Base-by-base conservation (phyloP, 768 basidiomycete genomes). In the Russula foetens region DNA sequence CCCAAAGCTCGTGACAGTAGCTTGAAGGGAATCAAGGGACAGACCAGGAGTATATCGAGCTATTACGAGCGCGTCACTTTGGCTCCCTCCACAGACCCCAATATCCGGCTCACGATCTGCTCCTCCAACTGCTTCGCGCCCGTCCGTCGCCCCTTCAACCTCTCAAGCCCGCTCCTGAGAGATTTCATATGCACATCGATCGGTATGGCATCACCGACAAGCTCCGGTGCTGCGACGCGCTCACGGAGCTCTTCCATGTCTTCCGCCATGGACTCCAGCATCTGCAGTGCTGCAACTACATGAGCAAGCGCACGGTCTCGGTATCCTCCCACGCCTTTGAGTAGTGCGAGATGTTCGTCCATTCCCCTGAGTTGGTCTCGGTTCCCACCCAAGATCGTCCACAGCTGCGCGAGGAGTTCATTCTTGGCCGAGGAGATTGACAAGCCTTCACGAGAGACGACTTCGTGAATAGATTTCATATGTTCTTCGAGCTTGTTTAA, bases 211-310 rank as follows among this genome's bases (percentile, higher is more conserved):
- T 80, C 71, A 4, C 81, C 83, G 11, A 81, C 69, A 5, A 91
- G 71, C 51, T 83, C 82, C 1, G 90, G 88, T 31, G 82, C 79
- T 6, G 86, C 80, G 1, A 88, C 86, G 19, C 85, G 76, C 68
- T 88, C 85, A 62, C 89, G 76, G 60, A 92, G 72, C 47, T 88
- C 87, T 68, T 88, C 87, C 76, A 91, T 83, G 63, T 90, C 88
- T 39, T 81, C 83, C 64, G 81, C 81, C 83, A 90, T 81, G 41
- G 75, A 74, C 29, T 81, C 72, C 62, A 92, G 72, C 11, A 82
- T 77, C 53, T 84, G 82, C 66, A 88, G 67, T 15, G 86, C 81
- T 0, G 81, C 81, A 31, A 77, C 78, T 21, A 92, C 86, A 62
- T 87, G 88, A 11, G 75, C 80, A 43, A 77, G 71, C 4, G 90